A percentile compares a stretch with the other conserved stretches of the same genome.
Conservation (phyloP, 768 basidiomycete genomes). For the Tremella mesenterica region DNA sequence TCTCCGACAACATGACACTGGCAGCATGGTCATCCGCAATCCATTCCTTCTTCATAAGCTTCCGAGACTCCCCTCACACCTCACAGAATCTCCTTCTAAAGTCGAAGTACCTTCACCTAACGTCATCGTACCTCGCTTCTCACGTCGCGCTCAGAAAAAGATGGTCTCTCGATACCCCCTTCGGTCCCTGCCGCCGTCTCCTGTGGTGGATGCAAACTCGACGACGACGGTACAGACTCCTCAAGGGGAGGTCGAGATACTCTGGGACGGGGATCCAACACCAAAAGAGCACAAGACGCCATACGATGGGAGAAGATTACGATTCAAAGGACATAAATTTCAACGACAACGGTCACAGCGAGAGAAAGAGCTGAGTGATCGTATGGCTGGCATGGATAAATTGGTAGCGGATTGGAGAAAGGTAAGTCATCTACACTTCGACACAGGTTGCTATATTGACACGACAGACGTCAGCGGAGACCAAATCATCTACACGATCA, state of each 20-base stretch:
- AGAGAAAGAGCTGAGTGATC: slow-evolving; percentile 23
- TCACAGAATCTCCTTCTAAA: too few relatives aligned
- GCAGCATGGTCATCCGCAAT: too few relatives aligned
- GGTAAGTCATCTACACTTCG: slow-evolving; percentile 15
- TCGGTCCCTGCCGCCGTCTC: too few relatives aligned
- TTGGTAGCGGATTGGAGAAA: slow-evolving; percentile 35
- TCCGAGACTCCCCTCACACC: too few relatives aligned
- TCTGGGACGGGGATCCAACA: slow-evolving; percentile 18
- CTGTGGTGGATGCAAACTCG: too few relatives aligned
- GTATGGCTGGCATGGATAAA: slow-evolving; percentile 39
- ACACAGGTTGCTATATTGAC: not conserved
- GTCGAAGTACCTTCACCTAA: too few relatives aligned
- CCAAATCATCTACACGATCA: slow-evolving; percentile 17
- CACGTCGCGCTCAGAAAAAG: too few relatives aligned
- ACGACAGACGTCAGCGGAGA: slow-evolving; percentile 16
- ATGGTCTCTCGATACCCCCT: too few relatives aligned
- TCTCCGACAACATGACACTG: too few relatives aligned
- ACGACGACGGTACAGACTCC: too few relatives aligned
- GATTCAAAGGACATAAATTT: slow-evolving; percentile 40
- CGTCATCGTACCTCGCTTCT: too few relatives aligned
- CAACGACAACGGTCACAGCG: slow-evolving; percentile 26
- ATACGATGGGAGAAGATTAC: slow-evolving; percentile 20
- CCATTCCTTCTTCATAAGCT: too few relatives aligned
- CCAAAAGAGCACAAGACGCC: slow-evolving; percentile 16
- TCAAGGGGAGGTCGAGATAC: slow-evolving; percentile 8